A percentile compares a stretch with the other conserved stretches of the same genome.
Conservation (phyloP, 2,329 filamentous ascomycete genomes). For the Coniochaeta prunicola region DNA sequence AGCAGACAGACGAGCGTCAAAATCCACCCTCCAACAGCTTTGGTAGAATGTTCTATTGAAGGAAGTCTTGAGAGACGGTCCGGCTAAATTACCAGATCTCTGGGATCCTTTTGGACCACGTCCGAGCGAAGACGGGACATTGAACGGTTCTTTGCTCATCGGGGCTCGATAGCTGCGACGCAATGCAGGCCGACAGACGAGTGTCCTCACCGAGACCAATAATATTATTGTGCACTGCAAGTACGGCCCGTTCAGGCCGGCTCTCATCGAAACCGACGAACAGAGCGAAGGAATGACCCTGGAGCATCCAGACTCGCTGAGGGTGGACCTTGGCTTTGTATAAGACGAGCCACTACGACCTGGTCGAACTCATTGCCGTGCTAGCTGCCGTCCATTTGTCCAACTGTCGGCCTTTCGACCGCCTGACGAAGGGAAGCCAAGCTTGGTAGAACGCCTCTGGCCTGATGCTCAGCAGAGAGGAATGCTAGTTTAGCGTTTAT, state of each 20-base stretch:
- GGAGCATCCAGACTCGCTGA: background rate
- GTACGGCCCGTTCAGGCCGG: background rate
- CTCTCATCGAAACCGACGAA: background rate
- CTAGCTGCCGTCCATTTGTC: background rate
- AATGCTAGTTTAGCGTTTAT: background rate
- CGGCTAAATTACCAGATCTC: constrained; percentile 1
- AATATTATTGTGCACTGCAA: background rate
- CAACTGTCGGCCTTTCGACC: background rate
- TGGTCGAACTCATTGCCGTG: background rate
- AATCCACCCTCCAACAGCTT: background rate
- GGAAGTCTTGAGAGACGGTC: background rate
- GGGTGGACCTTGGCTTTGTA: background rate
- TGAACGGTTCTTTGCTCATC: background rate
- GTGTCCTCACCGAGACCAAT: background rate
- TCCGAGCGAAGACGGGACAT: background rate
- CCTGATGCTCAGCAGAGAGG: background rate
- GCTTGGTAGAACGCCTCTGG: background rate
- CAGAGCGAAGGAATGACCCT: background rate
- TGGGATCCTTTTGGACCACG: background rate
- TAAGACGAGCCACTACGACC: background rate
- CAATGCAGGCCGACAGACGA: background rate
- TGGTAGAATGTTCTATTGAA: background rate
- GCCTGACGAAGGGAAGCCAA: background rate
- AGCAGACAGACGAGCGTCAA: background rate
- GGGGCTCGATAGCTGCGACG: background rate